phyloP scores from a whole-genome alignment of 2,329 filamentous ascomycete genomes.

The Fusarium scirpi region DNA sequence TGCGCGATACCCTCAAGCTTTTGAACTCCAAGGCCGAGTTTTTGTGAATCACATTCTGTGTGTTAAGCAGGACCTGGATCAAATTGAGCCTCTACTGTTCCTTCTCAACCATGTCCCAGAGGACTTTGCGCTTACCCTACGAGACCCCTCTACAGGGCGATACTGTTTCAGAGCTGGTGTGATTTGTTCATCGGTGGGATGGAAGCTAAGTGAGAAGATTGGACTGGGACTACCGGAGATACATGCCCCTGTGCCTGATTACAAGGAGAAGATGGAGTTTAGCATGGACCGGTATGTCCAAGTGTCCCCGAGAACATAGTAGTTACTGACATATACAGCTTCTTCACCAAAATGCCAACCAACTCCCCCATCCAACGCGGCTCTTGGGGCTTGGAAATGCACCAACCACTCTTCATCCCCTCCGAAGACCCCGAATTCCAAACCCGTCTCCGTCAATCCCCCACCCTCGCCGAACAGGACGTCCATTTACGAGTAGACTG shows the following conservation, averaged over 20 bases:
- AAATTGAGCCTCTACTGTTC: constrained; percentile 74
- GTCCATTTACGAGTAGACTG: constrained; percentile 83
- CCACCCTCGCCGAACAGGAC: constrained; percentile 58
- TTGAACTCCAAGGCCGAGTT: constrained; percentile 68
- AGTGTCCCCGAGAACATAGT: fast-evolving
- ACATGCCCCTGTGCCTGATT: constrained; percentile 81
- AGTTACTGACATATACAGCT: constrained; percentile 60
- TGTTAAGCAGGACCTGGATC: constrained; percentile 70
- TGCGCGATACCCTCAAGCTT: constrained; percentile 80
- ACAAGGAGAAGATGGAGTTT: constrained; percentile 87
- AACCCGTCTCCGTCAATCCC: constrained; percentile 56
- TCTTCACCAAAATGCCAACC: constrained; percentile 81
- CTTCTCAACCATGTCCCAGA: constrained; percentile 84
- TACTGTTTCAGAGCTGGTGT: constrained; percentile 82
- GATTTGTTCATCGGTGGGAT: constrained; percentile 83
- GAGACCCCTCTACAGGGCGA: constrained; percentile 76
- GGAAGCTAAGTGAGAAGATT: constrained; percentile 81
- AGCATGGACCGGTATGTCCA: constrained; percentile 80
- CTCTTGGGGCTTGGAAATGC: constrained; percentile 85
- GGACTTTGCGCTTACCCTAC: constrained; percentile 82
- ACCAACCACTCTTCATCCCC: constrained; percentile 80
- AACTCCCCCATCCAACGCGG: constrained; percentile 84
- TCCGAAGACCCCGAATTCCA: constrained; percentile 73
- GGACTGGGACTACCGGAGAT: constrained; percentile 77
- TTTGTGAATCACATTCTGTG: constrained; percentile 78